A percentile compares a stretch with the other conserved stretches of the same genome.
Evolutionary conservation across 139 green algal species (phyloP).

Genomic region (Chlamydomonas sphaeroides): DNA sequence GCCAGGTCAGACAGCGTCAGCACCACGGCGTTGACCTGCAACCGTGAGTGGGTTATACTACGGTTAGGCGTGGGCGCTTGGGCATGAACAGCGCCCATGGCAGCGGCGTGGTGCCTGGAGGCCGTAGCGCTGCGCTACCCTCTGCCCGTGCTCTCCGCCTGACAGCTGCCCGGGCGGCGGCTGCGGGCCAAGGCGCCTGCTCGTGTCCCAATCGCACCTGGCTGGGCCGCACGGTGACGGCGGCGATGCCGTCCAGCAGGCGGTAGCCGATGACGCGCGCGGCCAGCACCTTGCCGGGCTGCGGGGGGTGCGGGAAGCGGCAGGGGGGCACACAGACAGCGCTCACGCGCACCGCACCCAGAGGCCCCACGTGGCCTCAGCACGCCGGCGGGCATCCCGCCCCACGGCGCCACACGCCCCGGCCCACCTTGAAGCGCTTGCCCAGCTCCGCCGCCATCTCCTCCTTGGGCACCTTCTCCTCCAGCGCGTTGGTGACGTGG

Average conservation of each 20-base stretch:
- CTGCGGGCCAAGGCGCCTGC: no score
- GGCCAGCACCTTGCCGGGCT: constrained; percentile 62
- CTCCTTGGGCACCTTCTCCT: constrained; percentile 49
- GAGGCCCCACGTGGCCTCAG: background rate
- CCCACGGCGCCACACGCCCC: no score
- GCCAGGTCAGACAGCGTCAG: constrained; percentile 31
- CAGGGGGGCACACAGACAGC: no score
- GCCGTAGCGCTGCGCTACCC: no score
- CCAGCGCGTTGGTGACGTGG: constrained; percentile 84
- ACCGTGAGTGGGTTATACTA: no score
- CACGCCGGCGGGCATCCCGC: no score
- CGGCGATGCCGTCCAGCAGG: constrained; percentile 85
- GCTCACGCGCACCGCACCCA: background rate
- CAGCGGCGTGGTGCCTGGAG: no score
- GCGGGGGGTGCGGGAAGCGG: background rate
- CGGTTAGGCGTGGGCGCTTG: no score
- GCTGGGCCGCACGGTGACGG: constrained; percentile 54
- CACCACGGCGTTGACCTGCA: background rate
- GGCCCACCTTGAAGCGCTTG: constrained; percentile 48
- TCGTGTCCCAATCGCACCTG: no score
- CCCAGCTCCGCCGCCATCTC: constrained; percentile 41
- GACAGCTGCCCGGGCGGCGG: no score
- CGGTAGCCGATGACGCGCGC: constrained; percentile 85
- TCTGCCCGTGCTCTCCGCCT: no score
- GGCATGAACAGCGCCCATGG: no score